These are phyloP conservation scores for Chalciporus sp. DNA, from an alignment of 1,284 basidiomycete genomes.

Conservation along the genomic window DNA sequence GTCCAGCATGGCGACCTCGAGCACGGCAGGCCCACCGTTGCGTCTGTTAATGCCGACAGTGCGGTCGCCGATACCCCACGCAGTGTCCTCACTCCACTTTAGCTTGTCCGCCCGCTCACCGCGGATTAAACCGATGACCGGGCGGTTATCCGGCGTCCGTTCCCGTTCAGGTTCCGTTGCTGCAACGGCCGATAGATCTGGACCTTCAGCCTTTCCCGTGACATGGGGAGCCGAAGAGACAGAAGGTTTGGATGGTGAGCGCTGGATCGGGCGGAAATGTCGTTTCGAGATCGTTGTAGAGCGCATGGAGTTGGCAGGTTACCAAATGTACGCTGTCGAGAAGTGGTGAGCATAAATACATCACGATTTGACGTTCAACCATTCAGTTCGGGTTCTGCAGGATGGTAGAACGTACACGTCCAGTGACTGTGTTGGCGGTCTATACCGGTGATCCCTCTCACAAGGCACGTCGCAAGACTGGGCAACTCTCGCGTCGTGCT, in stretches of 20 bases:
- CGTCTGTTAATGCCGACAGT: constrained; percentile 35
- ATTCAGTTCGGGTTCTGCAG: constrained; percentile 34
- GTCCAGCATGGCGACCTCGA: constrained; percentile 22
- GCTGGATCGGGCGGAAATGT: constrained; percentile 42
- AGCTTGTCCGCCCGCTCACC: constrained; percentile 27
- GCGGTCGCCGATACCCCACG: constrained; percentile 20
- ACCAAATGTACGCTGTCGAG: constrained; percentile 82
- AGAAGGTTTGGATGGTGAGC: constrained; percentile 26
- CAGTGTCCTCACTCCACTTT: constrained; percentile 6
- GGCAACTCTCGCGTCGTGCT: constrained; percentile 1
- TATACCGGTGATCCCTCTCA: constrained; percentile 73
- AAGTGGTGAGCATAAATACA: constrained; percentile 58
- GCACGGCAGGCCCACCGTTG: constrained; percentile 8
- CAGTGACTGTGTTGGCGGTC: constrained; percentile 64
- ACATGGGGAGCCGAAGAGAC: constrained; percentile 16
- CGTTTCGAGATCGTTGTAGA: constrained; percentile 51
- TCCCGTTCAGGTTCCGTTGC: constrained; percentile 34
- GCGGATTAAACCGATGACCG: constrained; percentile 23
- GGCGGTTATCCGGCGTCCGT: constrained; percentile 32
- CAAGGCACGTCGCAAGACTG: constrained; percentile 43
- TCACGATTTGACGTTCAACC: constrained; percentile 6
- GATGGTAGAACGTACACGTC: constrained; percentile 66
- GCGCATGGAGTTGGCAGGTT: constrained; percentile 53
- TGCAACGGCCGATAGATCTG: constrained; percentile 23
- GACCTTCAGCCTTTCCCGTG: constrained; percentile 2